Conservation (phyloP, 225 moss, liverwort and hornwort species). For the Ulota crispa region DNA sequence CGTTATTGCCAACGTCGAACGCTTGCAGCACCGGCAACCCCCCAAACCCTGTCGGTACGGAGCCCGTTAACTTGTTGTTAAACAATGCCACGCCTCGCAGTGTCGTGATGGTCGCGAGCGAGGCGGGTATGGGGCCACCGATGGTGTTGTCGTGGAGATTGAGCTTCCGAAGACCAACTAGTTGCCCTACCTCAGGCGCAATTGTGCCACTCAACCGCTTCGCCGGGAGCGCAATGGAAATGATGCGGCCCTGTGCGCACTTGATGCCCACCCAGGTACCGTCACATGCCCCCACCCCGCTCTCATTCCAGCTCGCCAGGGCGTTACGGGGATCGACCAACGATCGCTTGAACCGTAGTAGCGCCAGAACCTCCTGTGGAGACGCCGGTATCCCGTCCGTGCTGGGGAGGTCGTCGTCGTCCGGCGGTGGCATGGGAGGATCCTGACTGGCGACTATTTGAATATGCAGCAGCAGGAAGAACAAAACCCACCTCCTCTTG, state of each 20-base stretch:
- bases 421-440: constrained; percentile 16
- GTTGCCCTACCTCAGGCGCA: constrained; percentile 42
- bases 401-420: constrained; percentile 24
- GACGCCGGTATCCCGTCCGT: constrained; percentile 56
- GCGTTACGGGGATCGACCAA: constrained; percentile 33
- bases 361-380: constrained; percentile 41
- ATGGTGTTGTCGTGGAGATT: constrained; percentile 54
- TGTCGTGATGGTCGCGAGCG: constrained; percentile 30
- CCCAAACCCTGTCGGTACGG: constrained; percentile 56
- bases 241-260: constrained; percentile 49
- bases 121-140: constrained; percentile 33
- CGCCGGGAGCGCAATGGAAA: constrained; percentile 42
- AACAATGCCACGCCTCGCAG: constrained; percentile 51
- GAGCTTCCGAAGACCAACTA: constrained; percentile 48
- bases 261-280: constrained; percentile 60
- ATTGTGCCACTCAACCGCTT: constrained; percentile 42
- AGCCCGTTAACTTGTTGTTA: constrained; percentile 63
- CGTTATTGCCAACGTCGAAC: constrained; percentile 60
- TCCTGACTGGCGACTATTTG: neutral
- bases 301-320: constrained; percentile 59
- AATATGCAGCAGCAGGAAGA: constrained; percentile 16
- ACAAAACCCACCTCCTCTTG: constrained; percentile 14
- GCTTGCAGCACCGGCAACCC: constrained; percentile 52
- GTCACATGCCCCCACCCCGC: constrained; percentile 46
- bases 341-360: constrained; percentile 41